Base-by-base conservation (phyloP, 305 asterid species). In the Solanum hybrid region DNA sequence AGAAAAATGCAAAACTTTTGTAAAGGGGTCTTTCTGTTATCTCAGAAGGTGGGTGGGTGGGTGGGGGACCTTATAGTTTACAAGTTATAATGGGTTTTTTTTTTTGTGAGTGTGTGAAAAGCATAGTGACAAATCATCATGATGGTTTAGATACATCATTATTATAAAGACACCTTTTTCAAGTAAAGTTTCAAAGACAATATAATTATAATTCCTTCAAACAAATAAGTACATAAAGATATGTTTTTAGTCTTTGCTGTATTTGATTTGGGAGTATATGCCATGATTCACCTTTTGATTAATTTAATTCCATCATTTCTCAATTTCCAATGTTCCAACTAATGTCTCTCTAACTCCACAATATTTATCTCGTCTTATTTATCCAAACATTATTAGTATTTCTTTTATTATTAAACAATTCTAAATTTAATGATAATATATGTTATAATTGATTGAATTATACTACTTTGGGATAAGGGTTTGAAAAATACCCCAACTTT, bases 131-230 rank as follows among this genome's bases (percentile, higher is more conserved):
- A 85, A 84, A 51, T 51, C 10, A 76, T 89, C 7, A 76, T 90
- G 91, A 89, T 89, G 87, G 76, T 88, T 79, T 91, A 91, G 92
- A 86, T 60, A 66, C 88, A 79, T 84, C 90, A 91, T 89, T 75
- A 87, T 87, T 87, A 87, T 86, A 64, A 14, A 42, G 73, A 64
- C 72, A 24, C 78, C 86, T 90, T 87, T 88, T 87, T 92, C 42
- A 45, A 84, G 45, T 14, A 19, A 79, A 86, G 84, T 91, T 77
- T 92, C 92, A 92, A 92, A 87, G 38, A 88, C 17, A 56, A 56
- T 15, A 82, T 69, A 90, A 42, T 91, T 84, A 89, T 78, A 5
- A 37, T 35, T 24, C 34, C 4, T n/a, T 85, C 64, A 37, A 29
- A 9, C 42, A 29, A 51, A 88, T 88, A 88, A 86, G 88, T 78